Percentiles rank a stretch among this genome's conserved stretches.
Evolutionary conservation across 768 basidiomycete genomes (phyloP).

Genomic region (Mycena pura): DNA sequence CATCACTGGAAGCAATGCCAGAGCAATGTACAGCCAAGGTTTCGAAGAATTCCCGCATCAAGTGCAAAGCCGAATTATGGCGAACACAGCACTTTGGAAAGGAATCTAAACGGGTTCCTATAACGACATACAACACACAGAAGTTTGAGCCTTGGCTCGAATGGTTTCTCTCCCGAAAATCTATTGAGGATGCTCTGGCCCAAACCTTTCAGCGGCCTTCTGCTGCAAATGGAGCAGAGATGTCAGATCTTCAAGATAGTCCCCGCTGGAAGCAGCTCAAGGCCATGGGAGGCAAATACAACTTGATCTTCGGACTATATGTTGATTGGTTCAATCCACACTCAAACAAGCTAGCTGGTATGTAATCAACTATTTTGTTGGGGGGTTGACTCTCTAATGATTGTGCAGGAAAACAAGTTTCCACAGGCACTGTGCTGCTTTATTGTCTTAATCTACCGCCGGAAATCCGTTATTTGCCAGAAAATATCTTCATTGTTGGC

Average conservation of each 20-base stretch:
- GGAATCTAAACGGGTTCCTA: not conserved
- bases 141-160: not conserved
- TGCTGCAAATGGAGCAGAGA: not conserved
- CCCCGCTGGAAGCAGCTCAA: conserved; percentile 2
- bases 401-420: not conserved
- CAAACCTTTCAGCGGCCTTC: not conserved
- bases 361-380: not conserved
- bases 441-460: conserved; percentile 36
- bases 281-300: not conserved
- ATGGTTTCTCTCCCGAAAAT: conserved; percentile 5
- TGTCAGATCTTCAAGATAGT: conserved; percentile 6
- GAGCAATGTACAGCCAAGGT: not conserved
- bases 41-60: not conserved
- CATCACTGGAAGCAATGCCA: not conserved
- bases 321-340: conserved; percentile 34
- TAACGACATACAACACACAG: conserved; percentile 1
- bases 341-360: conserved; percentile 29
- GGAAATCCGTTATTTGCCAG: conserved; percentile 25
- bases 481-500: conserved; percentile 34
- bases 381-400: not conserved
- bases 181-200: conserved; percentile 1
- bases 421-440: conserved; percentile 15
- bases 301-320: conserved; percentile 28
- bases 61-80: not conserved
- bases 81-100: not conserved